Percentiles rank a stretch among this genome's conserved stretches.
phyloP scores from a whole-genome alignment of 140 eudicot genomes.

The Oenanthe javanica region DNA sequence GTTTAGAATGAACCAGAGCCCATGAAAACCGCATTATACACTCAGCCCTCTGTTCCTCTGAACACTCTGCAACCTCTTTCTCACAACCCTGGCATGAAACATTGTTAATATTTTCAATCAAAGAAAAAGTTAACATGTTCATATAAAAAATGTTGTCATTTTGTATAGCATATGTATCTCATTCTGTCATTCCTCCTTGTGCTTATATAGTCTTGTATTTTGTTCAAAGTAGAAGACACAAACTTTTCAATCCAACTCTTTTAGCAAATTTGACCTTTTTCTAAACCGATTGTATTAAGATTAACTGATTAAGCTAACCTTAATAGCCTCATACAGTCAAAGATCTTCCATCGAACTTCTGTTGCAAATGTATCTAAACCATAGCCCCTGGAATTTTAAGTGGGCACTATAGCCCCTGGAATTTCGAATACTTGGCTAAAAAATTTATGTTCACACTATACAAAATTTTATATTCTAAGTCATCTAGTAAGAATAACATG shows the following conservation, averaged over 20 bases:
- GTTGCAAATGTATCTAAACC: neutral
- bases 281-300: neutral
- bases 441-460: neutral
- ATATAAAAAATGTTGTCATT: neutral
- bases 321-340: neutral
- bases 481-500: neutral
- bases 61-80: conserved; percentile 57
- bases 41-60: conserved; percentile 39
- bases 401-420: neutral
- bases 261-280: neutral
- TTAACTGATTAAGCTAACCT: neutral
- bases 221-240: neutral
- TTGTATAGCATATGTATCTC: neutral
- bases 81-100: conserved; percentile 41
- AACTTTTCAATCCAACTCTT: neutral
- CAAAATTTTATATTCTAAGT: neutral
- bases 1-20: conserved; percentile 71
- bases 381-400: neutral
- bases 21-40: conserved; percentile 60
- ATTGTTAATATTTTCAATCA: neutral
- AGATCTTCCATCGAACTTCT: neutral
- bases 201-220: no score
- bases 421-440: no score
- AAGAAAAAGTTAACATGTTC: no score
- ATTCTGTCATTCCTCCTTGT: no score